These are phyloP conservation scores for Alternaria gaisen DNA, from an alignment of 2,329 filamentous ascomycete genomes.

Conservation along the genomic window DNA sequence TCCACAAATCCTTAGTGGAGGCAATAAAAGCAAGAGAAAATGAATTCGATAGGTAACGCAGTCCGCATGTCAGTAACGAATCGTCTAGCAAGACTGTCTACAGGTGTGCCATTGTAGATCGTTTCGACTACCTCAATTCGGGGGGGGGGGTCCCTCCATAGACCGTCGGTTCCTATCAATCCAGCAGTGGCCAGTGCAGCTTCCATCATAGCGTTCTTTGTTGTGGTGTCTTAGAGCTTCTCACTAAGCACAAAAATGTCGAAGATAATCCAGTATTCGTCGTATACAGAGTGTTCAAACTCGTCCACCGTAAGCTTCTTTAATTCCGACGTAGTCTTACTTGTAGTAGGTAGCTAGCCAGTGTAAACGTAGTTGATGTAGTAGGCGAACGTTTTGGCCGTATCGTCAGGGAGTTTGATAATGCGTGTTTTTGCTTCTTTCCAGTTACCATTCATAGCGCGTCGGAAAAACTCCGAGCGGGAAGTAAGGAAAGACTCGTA, in stretches of 20 bases:
- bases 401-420: constrained; percentile 16
- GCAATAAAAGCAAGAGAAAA: accelerated
- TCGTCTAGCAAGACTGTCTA: neutral
- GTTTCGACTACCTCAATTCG: too few relatives aligned
- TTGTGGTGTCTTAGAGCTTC: neutral
- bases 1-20: neutral
- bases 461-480: constrained; percentile 25
- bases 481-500: constrained; percentile 20
- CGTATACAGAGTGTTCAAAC: accelerated
- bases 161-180: neutral
- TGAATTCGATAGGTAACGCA: accelerated
- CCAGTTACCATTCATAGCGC: constrained; percentile 26
- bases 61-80: neutral
- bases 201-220: neutral
- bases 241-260: neutral
- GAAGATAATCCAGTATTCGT: neutral
- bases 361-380: constrained; percentile 23
- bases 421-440: constrained; percentile 11
- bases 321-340: neutral
- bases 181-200: neutral
- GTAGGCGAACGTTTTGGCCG: constrained; percentile 16
- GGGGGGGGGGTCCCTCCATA: too few relatives aligned
- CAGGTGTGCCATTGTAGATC: neutral
- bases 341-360: neutral
- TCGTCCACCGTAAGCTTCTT: neutral